phyloP scores from a whole-genome alignment of 495 filamentous ascomycete species.

The Podospora comata region DNA sequence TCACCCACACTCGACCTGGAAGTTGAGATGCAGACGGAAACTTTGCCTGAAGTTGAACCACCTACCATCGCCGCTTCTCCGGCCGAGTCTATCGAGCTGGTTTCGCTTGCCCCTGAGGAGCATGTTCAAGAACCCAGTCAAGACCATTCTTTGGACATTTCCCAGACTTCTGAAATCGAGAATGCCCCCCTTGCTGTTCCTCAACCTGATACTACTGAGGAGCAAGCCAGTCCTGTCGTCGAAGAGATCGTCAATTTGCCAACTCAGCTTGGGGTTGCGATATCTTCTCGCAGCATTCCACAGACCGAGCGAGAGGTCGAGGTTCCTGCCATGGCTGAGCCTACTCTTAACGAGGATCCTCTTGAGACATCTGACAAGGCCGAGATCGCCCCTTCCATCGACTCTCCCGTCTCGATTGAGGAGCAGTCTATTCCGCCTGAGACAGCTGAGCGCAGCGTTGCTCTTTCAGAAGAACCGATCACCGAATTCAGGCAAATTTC shows the following conservation, averaged over 20 bases:
- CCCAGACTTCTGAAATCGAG: background rate
- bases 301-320: background rate
- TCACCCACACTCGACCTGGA: background rate
- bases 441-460: background rate
- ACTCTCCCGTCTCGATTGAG: background rate
- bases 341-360: background rate
- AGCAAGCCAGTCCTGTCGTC: background rate
- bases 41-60: background rate
- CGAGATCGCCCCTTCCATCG: background rate
- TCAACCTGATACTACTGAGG: background rate
- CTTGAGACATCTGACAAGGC: conserved; percentile 5
- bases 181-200: background rate
- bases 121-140: background rate
- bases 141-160: background rate
- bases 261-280: background rate
- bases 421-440: background rate
- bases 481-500: conserved; percentile 9
- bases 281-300: background rate
- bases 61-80: background rate
- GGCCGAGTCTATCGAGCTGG: background rate
- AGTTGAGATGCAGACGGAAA: background rate
- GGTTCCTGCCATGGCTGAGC: background rate
- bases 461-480: background rate
- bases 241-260: background rate
- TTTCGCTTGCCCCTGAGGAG: background rate